phyloP scores from a whole-genome alignment of 257 asterid species.

The Primulina tabacum region DNA sequence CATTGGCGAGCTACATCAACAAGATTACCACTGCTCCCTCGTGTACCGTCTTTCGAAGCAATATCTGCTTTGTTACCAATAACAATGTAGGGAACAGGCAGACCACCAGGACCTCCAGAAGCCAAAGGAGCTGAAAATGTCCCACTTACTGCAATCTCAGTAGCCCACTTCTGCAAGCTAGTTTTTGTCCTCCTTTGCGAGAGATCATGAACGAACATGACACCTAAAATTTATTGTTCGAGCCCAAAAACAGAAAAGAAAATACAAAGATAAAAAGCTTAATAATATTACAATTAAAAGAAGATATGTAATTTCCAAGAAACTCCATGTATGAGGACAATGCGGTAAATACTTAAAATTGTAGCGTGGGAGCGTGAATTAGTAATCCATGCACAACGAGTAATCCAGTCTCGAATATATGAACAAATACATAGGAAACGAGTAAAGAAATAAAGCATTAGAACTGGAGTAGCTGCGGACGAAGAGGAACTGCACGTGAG shows the following conservation, averaged over 20 bases:
- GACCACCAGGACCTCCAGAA: constrained; percentile 94
- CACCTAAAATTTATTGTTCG: constrained; percentile 47
- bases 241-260: constrained; percentile 8
- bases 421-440: background rate
- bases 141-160: constrained; percentile 79
- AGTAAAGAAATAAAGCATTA: background rate
- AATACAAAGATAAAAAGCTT: constrained; percentile 20
- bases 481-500: background rate
- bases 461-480: background rate
- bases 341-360: constrained; percentile 3
- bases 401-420: background rate
- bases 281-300: constrained; percentile 15
- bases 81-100: constrained; percentile 91
- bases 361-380: background rate
- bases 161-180: constrained; percentile 92
- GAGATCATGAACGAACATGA: constrained; percentile 90
- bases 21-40: constrained; percentile 96
- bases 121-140: constrained; percentile 95
- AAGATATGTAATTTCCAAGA: background rate
- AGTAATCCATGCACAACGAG: constrained; percentile 1
- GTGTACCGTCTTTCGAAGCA: constrained; percentile 59
- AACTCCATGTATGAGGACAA: background rate
- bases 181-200: constrained; percentile 90
- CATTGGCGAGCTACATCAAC: constrained; percentile 95
- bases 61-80: constrained; percentile 90